Evolutionary conservation across 192 early-diverging fungal species (phyloP).

Genomic region (Umbelopsis sp.): DNA sequence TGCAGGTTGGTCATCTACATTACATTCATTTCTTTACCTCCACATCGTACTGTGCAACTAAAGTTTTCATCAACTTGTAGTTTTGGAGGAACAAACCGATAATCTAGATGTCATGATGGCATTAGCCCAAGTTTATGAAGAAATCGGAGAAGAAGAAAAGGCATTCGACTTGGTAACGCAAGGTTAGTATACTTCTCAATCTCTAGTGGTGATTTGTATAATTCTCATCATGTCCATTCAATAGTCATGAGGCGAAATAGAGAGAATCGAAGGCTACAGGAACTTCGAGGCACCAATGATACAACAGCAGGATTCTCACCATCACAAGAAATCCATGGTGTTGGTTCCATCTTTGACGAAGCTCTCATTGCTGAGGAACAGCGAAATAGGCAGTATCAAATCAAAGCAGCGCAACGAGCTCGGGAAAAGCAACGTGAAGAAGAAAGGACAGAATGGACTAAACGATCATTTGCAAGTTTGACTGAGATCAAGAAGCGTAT

Average conservation of each 20-base stretch:
- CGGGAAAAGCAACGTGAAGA: neutral
- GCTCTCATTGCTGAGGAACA: neutral
- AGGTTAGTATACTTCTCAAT: slow-evolving; percentile 30
- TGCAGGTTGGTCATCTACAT: slow-evolving; percentile 38
- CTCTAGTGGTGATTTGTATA: neutral
- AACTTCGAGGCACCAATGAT: neutral
- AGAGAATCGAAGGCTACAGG: slow-evolving; percentile 12
- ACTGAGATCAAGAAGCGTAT: slow-evolving; percentile 3
- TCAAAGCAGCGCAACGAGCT: neutral
- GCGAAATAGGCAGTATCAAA: neutral
- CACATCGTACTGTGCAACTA: neutral
- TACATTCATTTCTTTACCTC: too few species aligned
- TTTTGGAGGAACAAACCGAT: slow-evolving; percentile 58
- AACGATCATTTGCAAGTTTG: slow-evolving; percentile 13
- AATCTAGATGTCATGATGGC: slow-evolving; percentile 68
- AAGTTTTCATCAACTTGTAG: slow-evolving; percentile 22
- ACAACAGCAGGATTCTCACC: neutral
- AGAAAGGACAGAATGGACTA: slow-evolving; percentile 10
- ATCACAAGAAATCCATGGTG: neutral
- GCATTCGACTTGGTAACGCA: slow-evolving; percentile 53
- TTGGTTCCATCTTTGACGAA: slow-evolving; percentile 33
- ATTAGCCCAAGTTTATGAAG: slow-evolving; percentile 74
- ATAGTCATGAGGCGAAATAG: slow-evolving; percentile 23
- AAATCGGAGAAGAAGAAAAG: slow-evolving; percentile 58
- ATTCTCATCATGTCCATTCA: neutral